Evolutionary conservation across 1,139 yeast genomes (phyloP), one percentile per base, ranked within the genome.

Genomic region (Geotrichum carabidarum): DNA sequence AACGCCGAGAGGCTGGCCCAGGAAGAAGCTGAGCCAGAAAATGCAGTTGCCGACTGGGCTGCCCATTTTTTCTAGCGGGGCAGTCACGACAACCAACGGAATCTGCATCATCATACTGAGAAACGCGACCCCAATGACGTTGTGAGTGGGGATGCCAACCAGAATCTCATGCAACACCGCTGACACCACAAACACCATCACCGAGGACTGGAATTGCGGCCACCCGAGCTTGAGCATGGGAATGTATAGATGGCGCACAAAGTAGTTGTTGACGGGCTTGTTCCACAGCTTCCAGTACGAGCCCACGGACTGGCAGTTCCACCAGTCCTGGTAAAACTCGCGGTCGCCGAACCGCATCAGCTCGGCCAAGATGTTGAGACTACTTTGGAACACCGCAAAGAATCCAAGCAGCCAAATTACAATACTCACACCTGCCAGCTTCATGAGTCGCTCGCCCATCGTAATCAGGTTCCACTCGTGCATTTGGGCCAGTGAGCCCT

Each of bases 281-380:
- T 83, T 83, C 89, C 89, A 83, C 58, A 77, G 73, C 55, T 84
- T 74, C 69, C 87, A 80, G 70, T 79, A 84, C 56, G 83, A 81
- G 9, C 82, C 81, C 69, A 84, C 82, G 54, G 84, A 82, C 18
- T 82, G 79, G 52, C 86, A 80, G 55, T 84, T 81, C 89, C 89
- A 83, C 88, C 88, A 83, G 41, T 85, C 84, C 17, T 83, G 84
- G 63, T 84, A 84, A 67, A 84, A 84, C 56, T 81, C 83, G 41
- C 89, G 76, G 64, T 84, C 89, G 1, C 83, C 86, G 65, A 79
- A 84, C 37, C 76, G 64, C 53, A 81, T 78, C 43, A 83, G 65
- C 64, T 84, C 89, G 1, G 86, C 88, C 46, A 83, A 71, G 5
- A 78, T 74, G 62, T 82, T 83, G 59, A 83, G 71, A 48, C 78